Conservation (phyloP, 2,329 filamentous ascomycete species). For the Xylaria sp. region DNA sequence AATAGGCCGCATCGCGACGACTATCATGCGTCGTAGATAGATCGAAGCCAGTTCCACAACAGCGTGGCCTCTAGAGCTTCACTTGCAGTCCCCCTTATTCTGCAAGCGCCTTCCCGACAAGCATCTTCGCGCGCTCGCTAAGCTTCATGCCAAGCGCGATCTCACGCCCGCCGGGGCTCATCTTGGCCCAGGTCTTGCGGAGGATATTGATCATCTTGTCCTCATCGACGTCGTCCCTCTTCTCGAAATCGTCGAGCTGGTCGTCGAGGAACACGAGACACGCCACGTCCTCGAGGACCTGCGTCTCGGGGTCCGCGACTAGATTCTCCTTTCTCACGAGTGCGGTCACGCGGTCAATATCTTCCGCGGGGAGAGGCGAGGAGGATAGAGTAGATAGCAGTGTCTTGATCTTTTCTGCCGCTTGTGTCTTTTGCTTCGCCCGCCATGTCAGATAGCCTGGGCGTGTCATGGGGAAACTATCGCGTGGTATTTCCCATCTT, state of each 20-base stretch:
- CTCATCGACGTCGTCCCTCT: constrained; percentile 71
- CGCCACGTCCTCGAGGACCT: constrained; percentile 84
- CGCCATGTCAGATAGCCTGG: constrained; percentile 85
- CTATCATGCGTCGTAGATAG: background rate
- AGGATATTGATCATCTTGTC: constrained; percentile 79
- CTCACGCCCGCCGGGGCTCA: constrained; percentile 70
- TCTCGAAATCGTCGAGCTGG: constrained; percentile 84
- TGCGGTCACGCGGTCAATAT: constrained; percentile 71
- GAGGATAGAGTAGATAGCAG: constrained; percentile 55
- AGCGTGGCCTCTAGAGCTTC: background rate
- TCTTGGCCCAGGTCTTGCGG: constrained; percentile 80
- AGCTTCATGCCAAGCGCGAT: constrained; percentile 74
- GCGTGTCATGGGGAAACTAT: constrained; percentile 77
- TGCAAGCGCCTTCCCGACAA: constrained; percentile 72
- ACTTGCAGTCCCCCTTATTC: constrained; percentile 34
- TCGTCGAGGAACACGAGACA: constrained; percentile 90
- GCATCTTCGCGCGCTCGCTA: constrained; percentile 67
- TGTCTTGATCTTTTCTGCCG: constrained; percentile 63
- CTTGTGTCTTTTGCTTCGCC: constrained; percentile 75
- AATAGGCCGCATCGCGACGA: background rate
- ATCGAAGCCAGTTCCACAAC: background rate
- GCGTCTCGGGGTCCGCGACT: constrained; percentile 71
- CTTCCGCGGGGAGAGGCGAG: constrained; percentile 53
- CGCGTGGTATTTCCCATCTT: constrained; percentile 81
- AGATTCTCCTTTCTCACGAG: constrained; percentile 83